Percentiles rank a stretch among this genome's conserved stretches.
phyloP scores from a whole-genome alignment of 2,329 filamentous ascomycete genomes.

The Endoconidiophora laricicola region DNA sequence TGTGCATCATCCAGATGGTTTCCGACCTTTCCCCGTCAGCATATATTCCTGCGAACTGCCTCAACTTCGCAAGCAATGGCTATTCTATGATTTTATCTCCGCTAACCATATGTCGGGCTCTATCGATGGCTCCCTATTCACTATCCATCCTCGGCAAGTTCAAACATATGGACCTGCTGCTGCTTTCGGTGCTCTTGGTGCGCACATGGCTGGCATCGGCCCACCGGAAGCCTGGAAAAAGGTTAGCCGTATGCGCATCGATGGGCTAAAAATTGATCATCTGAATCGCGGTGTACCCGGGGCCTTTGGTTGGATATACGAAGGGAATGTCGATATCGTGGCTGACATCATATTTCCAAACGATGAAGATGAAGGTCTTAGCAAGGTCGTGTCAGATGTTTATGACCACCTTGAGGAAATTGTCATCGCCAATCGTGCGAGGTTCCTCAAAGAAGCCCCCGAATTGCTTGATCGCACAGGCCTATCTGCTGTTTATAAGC shows the following conservation, averaged over 20 bases:
- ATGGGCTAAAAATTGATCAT: slow-evolving; percentile 88
- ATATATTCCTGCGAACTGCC: slow-evolving; percentile 93
- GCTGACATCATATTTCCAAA: slow-evolving; percentile 88
- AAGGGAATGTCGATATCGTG: slow-evolving; percentile 92
- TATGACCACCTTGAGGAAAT: slow-evolving; percentile 92
- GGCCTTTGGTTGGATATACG: slow-evolving; percentile 93
- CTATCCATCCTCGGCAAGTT: slow-evolving; percentile 83
- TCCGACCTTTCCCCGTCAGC: slow-evolving; percentile 89
- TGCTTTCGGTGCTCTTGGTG: slow-evolving; percentile 9
- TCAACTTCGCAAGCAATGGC: slow-evolving; percentile 82
- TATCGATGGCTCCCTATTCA: slow-evolving; percentile 90
- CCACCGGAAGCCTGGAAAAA: slow-evolving; percentile 71
- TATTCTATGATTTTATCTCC: slow-evolving; percentile 93
- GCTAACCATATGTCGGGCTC: slow-evolving; percentile 94
- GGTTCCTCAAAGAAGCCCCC: slow-evolving; percentile 11
- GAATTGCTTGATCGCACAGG: slow-evolving; percentile 12
- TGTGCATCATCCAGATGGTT: slow-evolving; percentile 73
- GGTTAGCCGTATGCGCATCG: slow-evolving; percentile 79
- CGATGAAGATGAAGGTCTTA: slow-evolving; percentile 74
- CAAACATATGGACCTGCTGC: slow-evolving; percentile 28
- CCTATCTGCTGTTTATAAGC: slow-evolving; percentile 12
- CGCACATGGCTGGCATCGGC: slow-evolving; percentile 37
- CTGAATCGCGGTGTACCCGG: slow-evolving; percentile 85
- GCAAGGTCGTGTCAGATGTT: slow-evolving; percentile 91
- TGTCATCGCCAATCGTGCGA: slow-evolving; percentile 53